Evolutionary conservation across 139 green algal species (phyloP).

Genomic region (Chlamydomonas eustigma): DNA sequence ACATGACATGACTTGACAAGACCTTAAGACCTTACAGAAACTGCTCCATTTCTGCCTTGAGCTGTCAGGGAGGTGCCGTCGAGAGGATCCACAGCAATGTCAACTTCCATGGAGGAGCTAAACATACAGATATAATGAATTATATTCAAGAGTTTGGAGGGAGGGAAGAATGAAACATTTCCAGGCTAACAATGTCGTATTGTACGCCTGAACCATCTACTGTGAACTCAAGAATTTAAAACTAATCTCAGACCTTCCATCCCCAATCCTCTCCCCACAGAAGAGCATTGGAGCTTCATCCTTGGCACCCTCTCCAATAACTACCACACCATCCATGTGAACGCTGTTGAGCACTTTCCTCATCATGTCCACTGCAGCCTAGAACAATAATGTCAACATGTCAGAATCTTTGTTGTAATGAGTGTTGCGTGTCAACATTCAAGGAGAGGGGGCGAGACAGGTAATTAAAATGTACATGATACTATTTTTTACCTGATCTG

Average conservation of each 20-base stretch:
- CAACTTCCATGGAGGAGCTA: conserved; percentile 36
- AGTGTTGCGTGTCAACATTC: no score
- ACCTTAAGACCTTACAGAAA: conserved; percentile 30
- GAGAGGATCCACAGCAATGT: conserved; percentile 84
- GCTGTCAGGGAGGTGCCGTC: conserved; percentile 72
- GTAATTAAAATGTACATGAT: no score
- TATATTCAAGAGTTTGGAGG: no score
- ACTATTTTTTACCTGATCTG: conserved; percentile 76
- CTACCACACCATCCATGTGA: conserved; percentile 69
- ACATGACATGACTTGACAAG: neutral
- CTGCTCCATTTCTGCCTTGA: conserved; percentile 46
- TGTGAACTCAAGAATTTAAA: no score
- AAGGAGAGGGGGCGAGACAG: no score
- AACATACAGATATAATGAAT: no score
- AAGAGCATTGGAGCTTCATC: conserved; percentile 80
- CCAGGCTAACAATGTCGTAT: no score
- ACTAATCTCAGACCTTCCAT: no score
- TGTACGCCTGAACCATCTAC: no score
- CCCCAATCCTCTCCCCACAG: conserved; percentile 65
- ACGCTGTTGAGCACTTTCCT: conserved; percentile 66
- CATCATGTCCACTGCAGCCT: conserved; percentile 84
- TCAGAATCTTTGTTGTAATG: neutral
- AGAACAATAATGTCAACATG: neutral
- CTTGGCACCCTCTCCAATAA: conserved; percentile 84
- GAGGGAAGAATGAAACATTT: no score